Percentiles rank a stretch among this genome's conserved stretches.
Conservation (phyloP, 192 early-diverging fungal species). For the Geranomyces michiganensis region DNA sequence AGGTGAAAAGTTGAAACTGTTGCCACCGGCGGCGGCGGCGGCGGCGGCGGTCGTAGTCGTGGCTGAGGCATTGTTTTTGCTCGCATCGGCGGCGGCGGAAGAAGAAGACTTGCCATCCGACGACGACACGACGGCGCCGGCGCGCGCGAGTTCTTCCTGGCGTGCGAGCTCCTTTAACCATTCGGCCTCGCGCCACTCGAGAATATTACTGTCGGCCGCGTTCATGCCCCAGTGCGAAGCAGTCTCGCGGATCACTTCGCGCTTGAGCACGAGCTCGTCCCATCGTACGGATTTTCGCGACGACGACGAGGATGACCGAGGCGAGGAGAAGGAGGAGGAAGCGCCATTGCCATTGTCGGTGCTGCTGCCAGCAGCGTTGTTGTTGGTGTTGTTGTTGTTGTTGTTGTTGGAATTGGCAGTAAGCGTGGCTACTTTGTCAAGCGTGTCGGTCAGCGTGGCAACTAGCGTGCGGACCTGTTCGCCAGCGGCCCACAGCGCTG, state of each 20-base stretch:
- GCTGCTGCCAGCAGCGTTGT: no score
- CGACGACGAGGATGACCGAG: no score
- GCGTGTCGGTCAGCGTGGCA: constrained; percentile 26
- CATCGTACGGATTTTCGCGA: constrained; percentile 23
- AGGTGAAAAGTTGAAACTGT: constrained; percentile 14
- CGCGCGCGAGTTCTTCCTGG: constrained; percentile 6
- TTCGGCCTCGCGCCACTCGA: constrained; percentile 28
- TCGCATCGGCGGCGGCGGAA: no score
- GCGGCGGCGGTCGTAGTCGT: no score
- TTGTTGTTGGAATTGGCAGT: not conserved
- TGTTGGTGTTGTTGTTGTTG: no score
- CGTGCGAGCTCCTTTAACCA: constrained; percentile 29
- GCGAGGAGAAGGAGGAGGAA: not conserved
- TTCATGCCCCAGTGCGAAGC: constrained; percentile 15
- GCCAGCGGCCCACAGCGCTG: constrained; percentile 35
- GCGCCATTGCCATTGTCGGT: not conserved
- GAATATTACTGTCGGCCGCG: not conserved
- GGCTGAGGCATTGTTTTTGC: no score
- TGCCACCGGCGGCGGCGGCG: not conserved
- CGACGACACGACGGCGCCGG: not conserved
- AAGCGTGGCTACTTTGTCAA: not conserved
- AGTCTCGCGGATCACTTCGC: constrained; percentile 27
- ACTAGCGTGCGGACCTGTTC: constrained; percentile 34
- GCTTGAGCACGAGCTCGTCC: constrained; percentile 22
- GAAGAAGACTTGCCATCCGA: not conserved